A percentile compares a stretch with the other conserved stretches of the same genome.
phyloP scores from a whole-genome alignment of 352 stramenopile species.

The Phytophthora lateralis region DNA sequence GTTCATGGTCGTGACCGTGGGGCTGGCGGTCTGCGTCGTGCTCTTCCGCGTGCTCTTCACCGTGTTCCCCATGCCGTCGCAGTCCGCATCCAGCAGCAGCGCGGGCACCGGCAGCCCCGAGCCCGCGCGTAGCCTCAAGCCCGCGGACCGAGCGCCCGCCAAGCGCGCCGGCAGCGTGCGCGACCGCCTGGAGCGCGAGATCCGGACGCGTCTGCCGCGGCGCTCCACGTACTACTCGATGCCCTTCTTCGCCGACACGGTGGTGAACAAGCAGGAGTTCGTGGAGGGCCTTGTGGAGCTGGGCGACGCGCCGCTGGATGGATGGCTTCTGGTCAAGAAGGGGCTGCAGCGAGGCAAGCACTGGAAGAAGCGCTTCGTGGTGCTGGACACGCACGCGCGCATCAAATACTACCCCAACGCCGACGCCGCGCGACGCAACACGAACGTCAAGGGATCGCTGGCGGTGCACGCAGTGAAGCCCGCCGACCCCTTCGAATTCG shows the following conservation, averaged over 20 bases:
- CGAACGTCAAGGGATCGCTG: slow-evolving; percentile 79
- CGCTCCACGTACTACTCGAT: slow-evolving; percentile 78
- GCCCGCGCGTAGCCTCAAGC: slow-evolving; percentile 12
- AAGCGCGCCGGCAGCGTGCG: slow-evolving; percentile 54
- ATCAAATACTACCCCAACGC: slow-evolving; percentile 85
- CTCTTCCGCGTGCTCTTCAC: slow-evolving; percentile 71
- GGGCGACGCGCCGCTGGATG: slow-evolving; percentile 69
- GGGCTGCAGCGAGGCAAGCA: slow-evolving; percentile 67
- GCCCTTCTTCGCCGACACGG: slow-evolving; percentile 78
- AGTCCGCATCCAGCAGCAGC: neutral
- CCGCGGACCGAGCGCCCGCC: slow-evolving; percentile 10
- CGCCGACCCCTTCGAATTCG: slow-evolving; percentile 73
- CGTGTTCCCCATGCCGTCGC: slow-evolving; percentile 37
- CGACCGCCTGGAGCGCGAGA: slow-evolving; percentile 68
- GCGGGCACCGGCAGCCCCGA: slow-evolving; percentile 4
- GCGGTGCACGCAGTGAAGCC: slow-evolving; percentile 80
- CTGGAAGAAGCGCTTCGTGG: slow-evolving; percentile 87
- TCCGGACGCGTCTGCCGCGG: slow-evolving; percentile 54
- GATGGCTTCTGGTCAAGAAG: slow-evolving; percentile 85
- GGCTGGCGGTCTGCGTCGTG: slow-evolving; percentile 64
- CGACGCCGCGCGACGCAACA: slow-evolving; percentile 75
- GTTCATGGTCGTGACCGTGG: slow-evolving; percentile 70
- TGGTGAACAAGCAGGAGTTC: slow-evolving; percentile 81
- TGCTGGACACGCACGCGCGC: slow-evolving; percentile 72
- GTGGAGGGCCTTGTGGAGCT: slow-evolving; percentile 69